These are phyloP conservation scores for Plasmodium ovale DNA, from an alignment of 169 alveolate species.

Conservation along the genomic window DNA sequence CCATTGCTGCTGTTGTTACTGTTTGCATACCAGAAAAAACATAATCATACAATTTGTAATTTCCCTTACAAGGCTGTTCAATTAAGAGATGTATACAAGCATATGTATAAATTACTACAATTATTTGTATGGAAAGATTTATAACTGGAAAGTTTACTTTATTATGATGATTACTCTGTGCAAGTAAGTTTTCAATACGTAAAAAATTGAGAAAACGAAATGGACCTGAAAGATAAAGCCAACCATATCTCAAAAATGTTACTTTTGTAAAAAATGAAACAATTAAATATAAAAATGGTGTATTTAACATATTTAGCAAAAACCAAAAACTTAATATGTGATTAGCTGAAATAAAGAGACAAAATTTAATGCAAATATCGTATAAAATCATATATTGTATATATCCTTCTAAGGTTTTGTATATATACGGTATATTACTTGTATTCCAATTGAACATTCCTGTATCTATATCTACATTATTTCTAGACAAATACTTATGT, in stretches of 20 bases:
- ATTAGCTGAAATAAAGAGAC: conserved; percentile 43
- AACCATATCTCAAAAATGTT: conserved; percentile 7
- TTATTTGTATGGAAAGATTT: conserved; percentile 34
- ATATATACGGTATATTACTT: conserved; percentile 22
- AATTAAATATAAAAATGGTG: conserved; percentile 60
- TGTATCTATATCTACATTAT: conserved; percentile 18
- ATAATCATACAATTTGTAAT: conserved; percentile 69
- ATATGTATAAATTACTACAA: conserved; percentile 64
- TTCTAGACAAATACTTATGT: conserved; percentile 22
- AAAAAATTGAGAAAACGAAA: conserved; percentile 63
- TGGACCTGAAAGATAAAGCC: conserved; percentile 72
- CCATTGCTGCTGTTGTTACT: conserved; percentile 72
- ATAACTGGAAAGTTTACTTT: conserved; percentile 51
- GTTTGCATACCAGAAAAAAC: conserved; percentile 76
- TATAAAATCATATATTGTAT: conserved; percentile 58
- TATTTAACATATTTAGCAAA: conserved; percentile 41
- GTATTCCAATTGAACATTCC: conserved; percentile 78
- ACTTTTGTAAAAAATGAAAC: conserved; percentile 18
- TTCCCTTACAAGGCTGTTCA: conserved; percentile 71
- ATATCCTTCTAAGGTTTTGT: conserved; percentile 54
- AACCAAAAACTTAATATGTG: conserved; percentile 69
- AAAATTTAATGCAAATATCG: conserved; percentile 49
- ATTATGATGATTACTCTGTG: conserved; percentile 12
- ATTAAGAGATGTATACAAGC: conserved; percentile 63
- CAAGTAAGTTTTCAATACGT: conserved; percentile 61